These are phyloP conservation scores for Ormosia semicastrata DNA, from an alignment of 306 rosid species.

Conservation along the genomic window DNA sequence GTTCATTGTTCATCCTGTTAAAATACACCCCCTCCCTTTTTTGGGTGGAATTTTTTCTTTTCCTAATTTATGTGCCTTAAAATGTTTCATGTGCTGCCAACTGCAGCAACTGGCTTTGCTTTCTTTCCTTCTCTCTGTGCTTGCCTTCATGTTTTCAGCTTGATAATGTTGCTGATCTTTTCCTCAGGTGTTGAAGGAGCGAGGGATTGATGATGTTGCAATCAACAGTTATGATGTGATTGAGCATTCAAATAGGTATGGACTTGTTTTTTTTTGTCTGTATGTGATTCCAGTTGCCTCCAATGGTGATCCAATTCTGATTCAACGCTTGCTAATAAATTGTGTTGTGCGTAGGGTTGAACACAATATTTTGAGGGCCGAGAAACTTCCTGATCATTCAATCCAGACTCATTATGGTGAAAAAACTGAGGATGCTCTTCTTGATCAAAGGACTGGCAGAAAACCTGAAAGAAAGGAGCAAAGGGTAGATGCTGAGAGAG, in stretches of 20 bases:
- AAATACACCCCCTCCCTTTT: background rate
- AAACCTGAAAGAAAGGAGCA: slow-evolving; percentile 68
- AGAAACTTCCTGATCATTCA: slow-evolving; percentile 51
- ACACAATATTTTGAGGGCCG: slow-evolving; percentile 48
- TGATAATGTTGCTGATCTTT: slow-evolving; percentile 24
- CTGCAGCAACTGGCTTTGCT: background rate
- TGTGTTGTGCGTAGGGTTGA: slow-evolving; percentile 58
- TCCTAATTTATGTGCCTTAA: background rate
- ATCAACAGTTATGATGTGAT: slow-evolving; percentile 50
- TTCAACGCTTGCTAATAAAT: background rate
- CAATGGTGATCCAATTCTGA: background rate
- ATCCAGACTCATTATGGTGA: slow-evolving; percentile 46
- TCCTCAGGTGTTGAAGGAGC: slow-evolving; percentile 88
- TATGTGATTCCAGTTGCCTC: background rate
- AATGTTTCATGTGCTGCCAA: background rate
- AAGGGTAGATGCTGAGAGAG: slow-evolving; percentile 58
- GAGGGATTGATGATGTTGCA: slow-evolving; percentile 72
- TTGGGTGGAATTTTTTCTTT: background rate
- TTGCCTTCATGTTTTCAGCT: slow-evolving; percentile 18
- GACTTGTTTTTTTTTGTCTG: background rate
- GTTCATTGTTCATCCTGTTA: background rate
- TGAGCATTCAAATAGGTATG: slow-evolving; percentile 69
- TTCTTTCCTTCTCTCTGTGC: background rate
- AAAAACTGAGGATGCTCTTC: slow-evolving; percentile 45
- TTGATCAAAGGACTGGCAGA: slow-evolving; percentile 66